Percentiles rank a stretch among this genome's conserved stretches.
Conservation (phyloP, 176 grass and related monocot species). For the Oryza meridionalis region DNA sequence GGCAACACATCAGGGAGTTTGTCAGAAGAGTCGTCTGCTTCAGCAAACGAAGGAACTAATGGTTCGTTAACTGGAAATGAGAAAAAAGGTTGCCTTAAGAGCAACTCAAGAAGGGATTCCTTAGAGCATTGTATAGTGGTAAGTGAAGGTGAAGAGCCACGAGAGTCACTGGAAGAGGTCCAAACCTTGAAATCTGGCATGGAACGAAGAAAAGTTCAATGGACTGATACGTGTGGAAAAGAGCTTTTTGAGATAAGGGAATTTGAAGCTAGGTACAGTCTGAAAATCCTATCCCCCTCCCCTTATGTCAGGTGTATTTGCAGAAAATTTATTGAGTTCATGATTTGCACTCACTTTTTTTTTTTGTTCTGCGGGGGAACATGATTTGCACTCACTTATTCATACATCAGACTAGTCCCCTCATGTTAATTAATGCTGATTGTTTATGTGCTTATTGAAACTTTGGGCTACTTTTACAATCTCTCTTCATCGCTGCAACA, state of each 20-base stretch:
- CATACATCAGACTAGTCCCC: neutral
- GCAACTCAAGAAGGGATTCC: slow-evolving; percentile 71
- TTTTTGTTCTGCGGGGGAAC: too few relatives aligned
- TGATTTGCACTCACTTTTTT: slow-evolving; percentile 3
- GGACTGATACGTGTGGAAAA: slow-evolving; percentile 96
- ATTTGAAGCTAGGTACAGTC: slow-evolving; percentile 85
- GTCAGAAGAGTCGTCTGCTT: slow-evolving; percentile 42
- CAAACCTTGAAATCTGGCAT: slow-evolving; percentile 73
- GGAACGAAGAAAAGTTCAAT: slow-evolving; percentile 87
- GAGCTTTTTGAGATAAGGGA: slow-evolving; percentile 97
- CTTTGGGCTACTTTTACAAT: neutral
- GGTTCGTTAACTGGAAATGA: slow-evolving; percentile 40
- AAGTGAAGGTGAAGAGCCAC: slow-evolving; percentile 61
- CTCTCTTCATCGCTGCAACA: neutral
- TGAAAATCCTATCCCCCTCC: neutral
- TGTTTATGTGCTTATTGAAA: neutral
- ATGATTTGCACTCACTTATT: slow-evolving; percentile 17
- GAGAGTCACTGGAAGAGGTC: slow-evolving; percentile 72
- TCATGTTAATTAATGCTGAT: slow-evolving; percentile 15
- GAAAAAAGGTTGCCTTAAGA: slow-evolving; percentile 82
- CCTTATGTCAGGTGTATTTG: neutral
- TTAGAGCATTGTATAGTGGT: slow-evolving; percentile 58
- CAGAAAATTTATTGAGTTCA: neutral
- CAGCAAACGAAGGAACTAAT: slow-evolving; percentile 33
- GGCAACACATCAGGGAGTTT: slow-evolving; percentile 39